Evolutionary conservation across 768 basidiomycete species (phyloP).

Genomic region (Psilocybe azurescens): DNA sequence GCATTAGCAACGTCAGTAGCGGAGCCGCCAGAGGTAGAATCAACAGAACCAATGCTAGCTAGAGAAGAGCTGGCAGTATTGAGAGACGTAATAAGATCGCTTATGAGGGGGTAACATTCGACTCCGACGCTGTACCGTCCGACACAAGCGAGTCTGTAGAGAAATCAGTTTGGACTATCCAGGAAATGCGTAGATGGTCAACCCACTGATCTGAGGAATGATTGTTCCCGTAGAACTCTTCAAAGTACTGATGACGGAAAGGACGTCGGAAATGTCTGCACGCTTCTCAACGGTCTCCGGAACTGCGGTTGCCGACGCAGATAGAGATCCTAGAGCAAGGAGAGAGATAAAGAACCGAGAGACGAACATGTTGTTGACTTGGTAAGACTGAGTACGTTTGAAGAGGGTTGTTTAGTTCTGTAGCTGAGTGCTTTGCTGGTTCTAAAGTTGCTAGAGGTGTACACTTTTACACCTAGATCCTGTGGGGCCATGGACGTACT

Average conservation of each 20-base stretch:
- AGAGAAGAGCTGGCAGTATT: constrained; percentile 9
- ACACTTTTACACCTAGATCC: not conserved
- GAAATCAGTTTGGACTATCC: not conserved
- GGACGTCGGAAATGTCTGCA: constrained; percentile 5
- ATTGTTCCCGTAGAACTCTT: not conserved
- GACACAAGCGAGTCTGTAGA: constrained; percentile 4
- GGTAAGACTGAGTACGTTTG: too few relatives aligned
- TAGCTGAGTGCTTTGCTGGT: too few relatives aligned
- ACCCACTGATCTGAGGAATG: constrained; percentile 4
- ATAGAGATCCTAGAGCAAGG: constrained; percentile 1
- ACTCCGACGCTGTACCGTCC: not conserved
- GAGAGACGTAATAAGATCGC: constrained; percentile 4
- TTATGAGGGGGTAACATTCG: constrained; percentile 2
- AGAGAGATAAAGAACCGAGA: constrained; percentile 8
- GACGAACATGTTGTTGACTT: constrained; percentile 3
- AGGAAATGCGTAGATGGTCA: too few relatives aligned
- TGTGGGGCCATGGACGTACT: not conserved
- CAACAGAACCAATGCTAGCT: not conserved
- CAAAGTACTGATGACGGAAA: not conserved
- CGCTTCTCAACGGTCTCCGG: constrained; percentile 6
- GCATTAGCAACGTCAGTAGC: constrained; percentile 7
- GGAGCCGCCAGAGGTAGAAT: constrained; percentile 8
- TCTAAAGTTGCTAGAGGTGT: too few relatives aligned
- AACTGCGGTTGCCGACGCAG: constrained; percentile 2
- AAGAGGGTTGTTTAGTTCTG: too few relatives aligned